A percentile compares a stretch with the other conserved stretches of the same genome.
Evolutionary conservation across 2,329 filamentous ascomycete genomes (phyloP).

Genomic region (Aplosporella prunicola): DNA sequence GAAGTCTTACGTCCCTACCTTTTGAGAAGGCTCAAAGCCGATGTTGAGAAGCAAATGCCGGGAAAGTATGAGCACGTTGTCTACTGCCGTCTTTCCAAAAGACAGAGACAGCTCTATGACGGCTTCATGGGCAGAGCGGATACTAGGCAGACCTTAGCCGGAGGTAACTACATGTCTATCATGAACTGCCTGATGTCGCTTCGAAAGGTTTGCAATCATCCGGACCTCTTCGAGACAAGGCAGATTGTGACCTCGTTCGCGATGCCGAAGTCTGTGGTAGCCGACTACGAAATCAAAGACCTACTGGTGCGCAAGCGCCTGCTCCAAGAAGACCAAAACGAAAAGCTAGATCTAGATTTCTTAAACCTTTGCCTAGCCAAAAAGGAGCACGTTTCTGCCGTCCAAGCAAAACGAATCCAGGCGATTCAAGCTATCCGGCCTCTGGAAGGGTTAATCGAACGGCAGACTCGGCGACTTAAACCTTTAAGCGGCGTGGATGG

Average conservation of each 20-base stretch:
- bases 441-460: conserved; percentile 61
- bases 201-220: conserved; percentile 96
- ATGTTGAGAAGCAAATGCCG: conserved; percentile 98
- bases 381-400: conserved; percentile 51
- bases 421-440: conserved; percentile 54
- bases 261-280: conserved; percentile 69
- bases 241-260: conserved; percentile 96
- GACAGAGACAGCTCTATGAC: conserved; percentile 91
- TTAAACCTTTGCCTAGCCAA: conserved; percentile 68
- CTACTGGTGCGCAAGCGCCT: conserved; percentile 57
- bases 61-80: conserved; percentile 96
- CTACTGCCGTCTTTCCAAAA: conserved; percentile 88
- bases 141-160: conserved; percentile 78
- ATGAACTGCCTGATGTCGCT: conserved; percentile 98
- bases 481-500: conserved; percentile 50
- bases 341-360: conserved; percentile 61
- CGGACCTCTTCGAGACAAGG: conserved; percentile 89
- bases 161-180: conserved; percentile 93
- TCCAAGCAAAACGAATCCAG: conserved; percentile 35
- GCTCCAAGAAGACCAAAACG: conserved; percentile 53
- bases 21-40: conserved; percentile 80
- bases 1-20: conserved; percentile 89
- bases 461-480: conserved; percentile 51
- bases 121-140: conserved; percentile 87
- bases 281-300: conserved; percentile 66